Percentiles rank a stretch among this genome's conserved stretches.
Conservation (phyloP, 306 rosid species). For the Acacia acuminata region DNA sequence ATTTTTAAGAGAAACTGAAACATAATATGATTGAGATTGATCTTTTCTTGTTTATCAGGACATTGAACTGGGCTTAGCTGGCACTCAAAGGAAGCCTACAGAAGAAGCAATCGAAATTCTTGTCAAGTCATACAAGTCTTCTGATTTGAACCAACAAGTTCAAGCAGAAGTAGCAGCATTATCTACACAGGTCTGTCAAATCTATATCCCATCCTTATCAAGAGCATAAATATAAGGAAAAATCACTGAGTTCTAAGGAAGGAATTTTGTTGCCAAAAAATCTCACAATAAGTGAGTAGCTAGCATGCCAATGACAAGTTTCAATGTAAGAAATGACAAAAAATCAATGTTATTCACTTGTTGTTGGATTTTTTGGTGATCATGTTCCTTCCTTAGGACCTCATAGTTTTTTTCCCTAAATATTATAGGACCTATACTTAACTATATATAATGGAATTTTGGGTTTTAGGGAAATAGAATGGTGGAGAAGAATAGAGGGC, state of each 20-base stretch:
- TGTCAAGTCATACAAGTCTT: slow-evolving; percentile 21
- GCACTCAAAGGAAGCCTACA: slow-evolving; percentile 2
- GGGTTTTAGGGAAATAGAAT: slow-evolving; percentile 31
- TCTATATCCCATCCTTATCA: not conserved
- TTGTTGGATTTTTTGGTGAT: no score
- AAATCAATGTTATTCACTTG: no score
- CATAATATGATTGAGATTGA: not conserved
- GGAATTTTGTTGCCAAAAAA: no score
- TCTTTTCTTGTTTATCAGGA: not conserved
- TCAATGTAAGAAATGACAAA: slow-evolving; percentile 28
- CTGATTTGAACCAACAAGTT: slow-evolving; percentile 4
- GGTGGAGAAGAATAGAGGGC: slow-evolving; percentile 32
- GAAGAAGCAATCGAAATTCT: slow-evolving; percentile 21
- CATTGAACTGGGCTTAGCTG: not conserved
- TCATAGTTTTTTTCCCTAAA: not conserved
- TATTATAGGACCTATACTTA: no score
- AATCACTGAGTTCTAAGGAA: no score
- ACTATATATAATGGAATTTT: not conserved
- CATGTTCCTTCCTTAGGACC: no score
- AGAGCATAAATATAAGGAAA: not conserved
- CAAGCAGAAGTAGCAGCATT: slow-evolving; percentile 22
- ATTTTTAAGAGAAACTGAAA: not conserved
- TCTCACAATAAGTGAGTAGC: no score
- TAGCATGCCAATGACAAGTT: slow-evolving; percentile 37
- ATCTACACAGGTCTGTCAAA: slow-evolving; percentile 21